Conservation (phyloP, 495 filamentous ascomycete genomes). For the Delitschia confertaspora region DNA sequence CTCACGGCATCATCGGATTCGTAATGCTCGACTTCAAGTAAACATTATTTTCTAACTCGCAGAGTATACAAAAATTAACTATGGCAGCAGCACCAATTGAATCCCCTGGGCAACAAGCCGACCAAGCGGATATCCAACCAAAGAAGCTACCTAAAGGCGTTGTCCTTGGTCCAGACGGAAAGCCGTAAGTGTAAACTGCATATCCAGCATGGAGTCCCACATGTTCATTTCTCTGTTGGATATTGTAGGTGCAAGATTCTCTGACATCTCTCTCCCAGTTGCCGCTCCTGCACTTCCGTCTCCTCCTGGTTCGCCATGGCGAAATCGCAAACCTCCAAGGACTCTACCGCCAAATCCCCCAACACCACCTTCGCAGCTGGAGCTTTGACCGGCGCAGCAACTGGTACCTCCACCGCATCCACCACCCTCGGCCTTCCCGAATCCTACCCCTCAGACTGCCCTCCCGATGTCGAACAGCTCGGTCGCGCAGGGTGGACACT, state of each 20-base stretch:
- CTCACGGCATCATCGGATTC: no score
- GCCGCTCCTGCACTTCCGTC: conserved; percentile 76
- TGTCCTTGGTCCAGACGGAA: conserved; percentile 84
- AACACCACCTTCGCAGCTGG: conserved; percentile 35
- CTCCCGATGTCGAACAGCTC: conserved; percentile 75
- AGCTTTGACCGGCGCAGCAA: conserved; percentile 5
- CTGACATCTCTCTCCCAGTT: conserved; percentile 44
- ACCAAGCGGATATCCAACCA: conserved; percentile 21
- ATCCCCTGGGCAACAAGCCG: no score
- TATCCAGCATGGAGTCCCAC: background rate
- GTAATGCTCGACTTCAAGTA: no score
- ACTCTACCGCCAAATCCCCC: no score
- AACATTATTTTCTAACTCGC: background rate
- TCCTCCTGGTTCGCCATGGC: conserved; percentile 60
- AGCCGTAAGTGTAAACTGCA: conserved; percentile 58
- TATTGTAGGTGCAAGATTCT: conserved; percentile 17
- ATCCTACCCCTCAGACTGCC: conserved; percentile 36
- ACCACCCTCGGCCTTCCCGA: conserved; percentile 21
- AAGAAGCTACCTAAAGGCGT: conserved; percentile 64
- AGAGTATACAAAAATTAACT: background rate
- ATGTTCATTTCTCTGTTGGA: background rate
- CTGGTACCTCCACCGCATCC: conserved; percentile 13
- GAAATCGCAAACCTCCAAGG: no score
- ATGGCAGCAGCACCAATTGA: conserved; percentile 16
- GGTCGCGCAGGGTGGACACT: conserved; percentile 88